phyloP scores from a whole-genome alignment of 2,329 filamentous ascomycete species.

The Zopfia rhizophila region DNA sequence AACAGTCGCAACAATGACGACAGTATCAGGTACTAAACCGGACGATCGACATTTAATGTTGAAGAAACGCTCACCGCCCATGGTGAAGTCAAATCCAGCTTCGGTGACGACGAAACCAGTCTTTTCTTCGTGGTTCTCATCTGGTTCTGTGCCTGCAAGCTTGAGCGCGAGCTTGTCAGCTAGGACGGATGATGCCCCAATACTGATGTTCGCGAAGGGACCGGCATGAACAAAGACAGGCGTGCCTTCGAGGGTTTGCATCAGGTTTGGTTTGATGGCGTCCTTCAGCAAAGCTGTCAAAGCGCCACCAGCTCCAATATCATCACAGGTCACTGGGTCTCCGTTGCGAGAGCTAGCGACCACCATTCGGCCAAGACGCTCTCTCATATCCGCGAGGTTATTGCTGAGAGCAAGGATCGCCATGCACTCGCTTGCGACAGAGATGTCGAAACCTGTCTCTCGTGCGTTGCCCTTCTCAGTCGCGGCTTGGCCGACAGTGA shows the following conservation, averaged over 20 bases:
- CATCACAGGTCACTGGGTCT: slow-evolving; percentile 94
- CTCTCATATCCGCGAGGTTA: slow-evolving; percentile 85
- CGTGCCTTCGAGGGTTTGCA: slow-evolving; percentile 97
- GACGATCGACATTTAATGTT: slow-evolving; percentile 99
- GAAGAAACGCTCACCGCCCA: slow-evolving; percentile 99
- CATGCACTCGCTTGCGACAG: slow-evolving; percentile 98
- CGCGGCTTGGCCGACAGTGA: slow-evolving; percentile 86
- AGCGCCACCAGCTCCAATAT: slow-evolving; percentile 91
- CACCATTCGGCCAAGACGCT: slow-evolving; percentile 94
- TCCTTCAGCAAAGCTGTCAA: slow-evolving; percentile 96
- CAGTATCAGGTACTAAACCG: slow-evolving; percentile 89
- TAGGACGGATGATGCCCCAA: slow-evolving; percentile 93
- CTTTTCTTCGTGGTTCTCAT: slow-evolving; percentile 84
- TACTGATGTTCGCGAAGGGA: slow-evolving; percentile 98
- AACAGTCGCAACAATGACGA: slow-evolving; percentile 94
- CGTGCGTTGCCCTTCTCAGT: slow-evolving; percentile 91
- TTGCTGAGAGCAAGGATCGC: slow-evolving; percentile 95
- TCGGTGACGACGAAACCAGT: slow-evolving; percentile 95
- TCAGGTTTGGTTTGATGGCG: slow-evolving; percentile 97
- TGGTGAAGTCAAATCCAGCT: slow-evolving; percentile 98
- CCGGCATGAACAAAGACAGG: slow-evolving; percentile 98
- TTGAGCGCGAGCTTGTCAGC: slow-evolving; percentile 96
- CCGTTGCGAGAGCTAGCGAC: slow-evolving; percentile 86
- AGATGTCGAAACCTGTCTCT: slow-evolving; percentile 96
- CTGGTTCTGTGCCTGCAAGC: slow-evolving; percentile 90